Evolutionary conservation across 805 yeast species (phyloP).

Genomic region (Cephaloascus albidus): DNA sequence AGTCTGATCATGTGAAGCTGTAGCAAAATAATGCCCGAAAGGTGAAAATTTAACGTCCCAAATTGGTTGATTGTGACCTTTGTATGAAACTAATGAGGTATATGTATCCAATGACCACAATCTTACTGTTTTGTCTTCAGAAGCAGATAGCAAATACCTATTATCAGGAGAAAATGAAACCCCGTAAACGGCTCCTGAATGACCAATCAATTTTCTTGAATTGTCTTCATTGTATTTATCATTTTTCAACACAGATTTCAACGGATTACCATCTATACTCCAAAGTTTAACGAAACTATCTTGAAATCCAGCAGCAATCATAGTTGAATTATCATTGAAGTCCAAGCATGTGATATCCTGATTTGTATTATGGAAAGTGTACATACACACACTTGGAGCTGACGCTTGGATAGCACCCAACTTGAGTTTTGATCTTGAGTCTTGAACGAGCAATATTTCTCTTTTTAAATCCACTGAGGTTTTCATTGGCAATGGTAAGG

Average conservation of each 20-base stretch:
- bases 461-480: constrained; percentile 72
- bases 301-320: constrained; percentile 91
- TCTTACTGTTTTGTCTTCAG: constrained; percentile 88
- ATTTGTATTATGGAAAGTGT: constrained; percentile 93
- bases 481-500: constrained; percentile 79
- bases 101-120: constrained; percentile 92
- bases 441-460: constrained; percentile 72
- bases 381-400: constrained; percentile 94
- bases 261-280: constrained; percentile 87
- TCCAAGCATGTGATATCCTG: constrained; percentile 79
- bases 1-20: constrained; percentile 96
- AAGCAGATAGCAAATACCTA: constrained; percentile 66
- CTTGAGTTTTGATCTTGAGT: constrained; percentile 66
- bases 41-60: constrained; percentile 98
- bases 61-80: constrained; percentile 92
- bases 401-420: constrained; percentile 67
- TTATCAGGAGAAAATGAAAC: constrained; percentile 87
- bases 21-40: constrained; percentile 94
- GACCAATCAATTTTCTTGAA: constrained; percentile 70
- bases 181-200: constrained; percentile 90
- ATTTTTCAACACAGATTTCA: constrained; percentile 48
- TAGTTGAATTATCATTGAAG: constrained; percentile 78
- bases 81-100: constrained; percentile 84
- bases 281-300: constrained; percentile 87
- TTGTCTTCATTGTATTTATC: constrained; percentile 40